Evolutionary conservation across 306 rosid genomes (phyloP).

Genomic region (apple (Malus domestica)): DNA sequence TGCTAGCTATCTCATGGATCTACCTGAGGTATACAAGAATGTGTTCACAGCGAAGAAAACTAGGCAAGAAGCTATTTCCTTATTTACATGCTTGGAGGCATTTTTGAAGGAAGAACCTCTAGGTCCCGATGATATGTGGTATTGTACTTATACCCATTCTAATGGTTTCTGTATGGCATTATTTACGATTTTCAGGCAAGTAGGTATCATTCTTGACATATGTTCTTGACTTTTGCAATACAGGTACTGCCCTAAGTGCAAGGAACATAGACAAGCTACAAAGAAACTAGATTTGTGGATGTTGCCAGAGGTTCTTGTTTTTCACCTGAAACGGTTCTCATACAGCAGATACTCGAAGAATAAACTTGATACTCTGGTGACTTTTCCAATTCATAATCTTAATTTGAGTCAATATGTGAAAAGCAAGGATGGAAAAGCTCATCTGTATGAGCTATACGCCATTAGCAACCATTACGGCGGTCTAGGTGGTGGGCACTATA

Average conservation of each 20-base stretch:
- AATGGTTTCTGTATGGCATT: slow-evolving; percentile 13
- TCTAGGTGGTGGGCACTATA: slow-evolving; percentile 95
- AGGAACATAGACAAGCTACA: slow-evolving; percentile 96
- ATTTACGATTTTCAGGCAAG: not conserved
- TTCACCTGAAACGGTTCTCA: slow-evolving; percentile 93
- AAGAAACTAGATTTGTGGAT: slow-evolving; percentile 98
- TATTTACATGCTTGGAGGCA: slow-evolving; percentile 95
- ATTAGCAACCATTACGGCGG: slow-evolving; percentile 98
- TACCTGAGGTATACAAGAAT: slow-evolving; percentile 83
- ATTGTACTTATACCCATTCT: slow-evolving; percentile 23
- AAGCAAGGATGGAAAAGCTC: slow-evolving; percentile 61
- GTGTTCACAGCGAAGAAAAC: slow-evolving; percentile 78
- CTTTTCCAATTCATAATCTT: slow-evolving; percentile 85
- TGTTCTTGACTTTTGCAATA: slow-evolving; percentile 5
- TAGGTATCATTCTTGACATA: not conserved
- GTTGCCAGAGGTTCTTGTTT: slow-evolving; percentile 91
- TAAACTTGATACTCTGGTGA: slow-evolving; percentile 91
- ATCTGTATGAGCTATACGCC: slow-evolving; percentile 73
- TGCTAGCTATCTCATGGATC: slow-evolving; percentile 71
- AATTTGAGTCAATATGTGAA: slow-evolving; percentile 87
- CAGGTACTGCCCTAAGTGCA: slow-evolving; percentile 97
- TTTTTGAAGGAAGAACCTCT: slow-evolving; percentile 96
- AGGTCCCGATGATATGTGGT: slow-evolving; percentile 99
- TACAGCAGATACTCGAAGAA: slow-evolving; percentile 92
- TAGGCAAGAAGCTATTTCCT: slow-evolving; percentile 83